These are phyloP conservation scores for Ogataea naganishii DNA, from an alignment of 805 yeast genomes.

Conservation along the genomic window DNA sequence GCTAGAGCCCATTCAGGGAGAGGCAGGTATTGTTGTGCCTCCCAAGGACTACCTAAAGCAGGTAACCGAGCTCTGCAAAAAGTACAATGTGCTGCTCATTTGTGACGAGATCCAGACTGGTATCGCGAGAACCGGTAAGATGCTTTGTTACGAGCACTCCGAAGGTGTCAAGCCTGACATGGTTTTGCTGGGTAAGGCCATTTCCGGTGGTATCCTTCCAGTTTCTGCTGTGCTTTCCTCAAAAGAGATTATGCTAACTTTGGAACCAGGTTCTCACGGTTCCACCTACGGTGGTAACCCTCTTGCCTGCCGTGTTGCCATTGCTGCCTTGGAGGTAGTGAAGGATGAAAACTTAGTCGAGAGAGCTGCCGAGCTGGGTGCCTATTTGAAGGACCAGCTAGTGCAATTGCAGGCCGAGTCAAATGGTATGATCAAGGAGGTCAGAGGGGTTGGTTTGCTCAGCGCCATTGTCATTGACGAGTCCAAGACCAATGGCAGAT, in stretches of 20 bases:
- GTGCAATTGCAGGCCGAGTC: slow-evolving; percentile 41
- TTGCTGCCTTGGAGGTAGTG: slow-evolving; percentile 88
- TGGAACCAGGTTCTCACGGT: slow-evolving; percentile 95
- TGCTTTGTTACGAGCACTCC: slow-evolving; percentile 86
- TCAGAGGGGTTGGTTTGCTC: slow-evolving; percentile 78
- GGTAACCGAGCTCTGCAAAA: slow-evolving; percentile 67
- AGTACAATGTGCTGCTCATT: slow-evolving; percentile 81
- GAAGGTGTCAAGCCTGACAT: slow-evolving; percentile 77
- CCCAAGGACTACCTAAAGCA: slow-evolving; percentile 68
- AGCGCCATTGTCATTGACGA: slow-evolving; percentile 90
- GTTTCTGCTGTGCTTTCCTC: slow-evolving; percentile 88
- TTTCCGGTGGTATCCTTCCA: slow-evolving; percentile 91
- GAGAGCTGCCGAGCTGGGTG: slow-evolving; percentile 67
- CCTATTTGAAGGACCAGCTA: slow-evolving; percentile 53
- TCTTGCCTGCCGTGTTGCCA: slow-evolving; percentile 83
- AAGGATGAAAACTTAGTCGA: slow-evolving; percentile 80
- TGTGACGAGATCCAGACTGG: slow-evolving; percentile 98
- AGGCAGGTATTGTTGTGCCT: slow-evolving; percentile 96
- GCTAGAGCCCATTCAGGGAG: slow-evolving; percentile 96
- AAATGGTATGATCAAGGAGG: slow-evolving; percentile 49
- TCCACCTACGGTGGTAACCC: slow-evolving; percentile 98
- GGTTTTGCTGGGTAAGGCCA: slow-evolving; percentile 85
- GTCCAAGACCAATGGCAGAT: slow-evolving; percentile 71
- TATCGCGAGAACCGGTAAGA: slow-evolving; percentile 92
- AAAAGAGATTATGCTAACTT: slow-evolving; percentile 78